Evolutionary conservation across 2,329 filamentous ascomycete species (phyloP), one percentile per base, ranked within the genome.

Genomic region (Trichoderma atroviride): DNA sequence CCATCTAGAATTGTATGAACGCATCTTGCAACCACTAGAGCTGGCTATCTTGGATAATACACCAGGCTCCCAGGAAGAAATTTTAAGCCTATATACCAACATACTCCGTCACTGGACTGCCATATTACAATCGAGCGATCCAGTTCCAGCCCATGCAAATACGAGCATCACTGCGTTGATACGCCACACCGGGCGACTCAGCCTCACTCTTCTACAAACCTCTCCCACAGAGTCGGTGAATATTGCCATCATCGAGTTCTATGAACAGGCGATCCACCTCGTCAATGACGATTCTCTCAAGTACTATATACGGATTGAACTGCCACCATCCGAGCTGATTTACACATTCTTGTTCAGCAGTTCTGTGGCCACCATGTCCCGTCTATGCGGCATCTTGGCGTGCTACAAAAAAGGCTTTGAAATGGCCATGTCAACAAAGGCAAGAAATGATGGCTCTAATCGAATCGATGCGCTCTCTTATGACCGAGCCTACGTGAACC

Each of bases 361-460:
- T 24, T 91, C 88, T 2, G 82, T 89, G 16, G 85, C 85, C 22
- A 87, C 87, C 19, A 82, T 92, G 4, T 92, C 92, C 7, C 88
- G 90, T 6, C 85, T 93, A 40, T 93, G 89, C 76, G 84, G 85
- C 60, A 84, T 94, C 31, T 83, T 96, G 33, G 89, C 91, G 2
- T 81, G 80, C 55, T 95, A 94, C 81, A 96, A 96, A 78, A 84
- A 84, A 29, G 88, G 90, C 0, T 93, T 95, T 74, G 92, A 95
- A 76, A 79, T 81, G 31, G 88, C 89, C 69, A 87, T 87, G 81
- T 73, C 81, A 67, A 76, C 84, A 65, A 82, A 76, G 71, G 75
- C 74, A 69, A 72, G 58, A 74, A 75, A 72, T 71, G 57, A 79
- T 27, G 71, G 72, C 60, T 74, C 72, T 31, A 68, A 74, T 22